These are phyloP conservation scores for Fusarium sp. DNA, from an alignment of 2,329 filamentous ascomycete species.

Conservation along the genomic window DNA sequence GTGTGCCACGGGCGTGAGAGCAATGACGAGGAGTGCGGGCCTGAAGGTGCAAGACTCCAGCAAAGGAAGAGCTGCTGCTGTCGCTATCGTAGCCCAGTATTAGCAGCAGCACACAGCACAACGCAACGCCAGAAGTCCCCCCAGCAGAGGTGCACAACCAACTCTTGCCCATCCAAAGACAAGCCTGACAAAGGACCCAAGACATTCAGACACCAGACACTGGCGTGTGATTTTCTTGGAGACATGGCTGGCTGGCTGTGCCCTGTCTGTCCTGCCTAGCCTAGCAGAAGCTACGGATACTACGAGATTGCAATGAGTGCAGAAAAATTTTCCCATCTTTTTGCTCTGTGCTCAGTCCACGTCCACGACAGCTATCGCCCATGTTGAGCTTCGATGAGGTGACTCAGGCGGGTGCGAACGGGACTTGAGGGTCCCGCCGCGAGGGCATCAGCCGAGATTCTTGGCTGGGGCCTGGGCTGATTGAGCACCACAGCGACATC, in stretches of 20 bases:
- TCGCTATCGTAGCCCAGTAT: background rate
- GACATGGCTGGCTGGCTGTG: slow-evolving; percentile 27
- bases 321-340: slow-evolving; percentile 31
- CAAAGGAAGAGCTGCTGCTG: slow-evolving; percentile 8
- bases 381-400: slow-evolving; percentile 40
- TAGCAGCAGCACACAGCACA: background rate
- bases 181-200: slow-evolving; percentile 30
- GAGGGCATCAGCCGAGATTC: slow-evolving; percentile 45
- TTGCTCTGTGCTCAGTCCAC: slow-evolving; percentile 32
- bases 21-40: slow-evolving; percentile 21
- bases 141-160: background rate
- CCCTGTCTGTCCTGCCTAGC: slow-evolving; percentile 8
- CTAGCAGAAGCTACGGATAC: slow-evolving; percentile 26
- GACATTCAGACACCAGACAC: slow-evolving; percentile 40
- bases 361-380: slow-evolving; percentile 30
- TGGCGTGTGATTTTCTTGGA: slow-evolving; percentile 41
- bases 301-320: slow-evolving; percentile 33
- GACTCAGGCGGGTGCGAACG: slow-evolving; percentile 39
- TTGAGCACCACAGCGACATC: slow-evolving; percentile 44
- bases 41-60: slow-evolving; percentile 23
- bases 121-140: background rate
- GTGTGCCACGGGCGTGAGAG: slow-evolving; percentile 29
- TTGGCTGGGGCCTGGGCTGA: slow-evolving; percentile 42
- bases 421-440: slow-evolving; percentile 42
- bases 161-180: slow-evolving; percentile 12